Evolutionary conservation across 164 flowering plant species (phyloP), one percentile per base, ranked within the genome.

Genomic region (Piper betle): DNA sequence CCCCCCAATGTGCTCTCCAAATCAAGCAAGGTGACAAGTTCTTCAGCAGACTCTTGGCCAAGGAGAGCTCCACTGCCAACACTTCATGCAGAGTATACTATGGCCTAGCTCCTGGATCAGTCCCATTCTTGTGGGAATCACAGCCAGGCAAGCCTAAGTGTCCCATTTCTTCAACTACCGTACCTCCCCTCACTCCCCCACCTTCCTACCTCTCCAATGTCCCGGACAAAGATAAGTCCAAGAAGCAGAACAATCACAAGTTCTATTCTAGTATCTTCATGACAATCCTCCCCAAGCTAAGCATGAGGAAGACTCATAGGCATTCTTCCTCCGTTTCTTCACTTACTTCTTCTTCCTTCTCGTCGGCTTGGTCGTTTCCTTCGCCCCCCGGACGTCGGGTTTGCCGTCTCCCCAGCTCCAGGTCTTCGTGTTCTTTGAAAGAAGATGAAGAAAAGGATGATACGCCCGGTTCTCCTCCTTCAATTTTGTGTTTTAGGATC

Each of bases 151-250:
- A 86, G 0, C 92, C 92, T 0, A 86, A 83, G 52, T 37, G 67
- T 46, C 33, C 58, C 15, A 57, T 63, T 33, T 39, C 18, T 38
- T 73, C 69, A 7, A 55, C 74, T 13, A 17, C 73, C 7, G 58
- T 76, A 3, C 86, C 85, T 62, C 92, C 88, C 53, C 81, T 84
- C 55, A 82, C 88, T 17, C 92, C 92, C 15, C 92, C 88, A 59
- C 92, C 92, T 53, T 79, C 92, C 6, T 83, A 70, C 69, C 61
- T 57, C 17, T 60, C 59, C 39, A 66, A 60, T 38, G n/a, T n/a
- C n/a, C n/a, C n/a, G n/a, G n/a, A n/a, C n/a, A n/a, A n/a, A n/a
- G n/a, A n/a, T n/a, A n/a, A n/a, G n/a, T n/a, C 59, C 53, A 56
- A 56, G 66, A 64, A 64, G n/a, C 61, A 62, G 10, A 56, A 76